A percentile compares a stretch with the other conserved stretches of the same genome.
Evolutionary conservation across 2,329 filamentous ascomycete species (phyloP).

Genomic region (Hymenoscyphus repandus): DNA sequence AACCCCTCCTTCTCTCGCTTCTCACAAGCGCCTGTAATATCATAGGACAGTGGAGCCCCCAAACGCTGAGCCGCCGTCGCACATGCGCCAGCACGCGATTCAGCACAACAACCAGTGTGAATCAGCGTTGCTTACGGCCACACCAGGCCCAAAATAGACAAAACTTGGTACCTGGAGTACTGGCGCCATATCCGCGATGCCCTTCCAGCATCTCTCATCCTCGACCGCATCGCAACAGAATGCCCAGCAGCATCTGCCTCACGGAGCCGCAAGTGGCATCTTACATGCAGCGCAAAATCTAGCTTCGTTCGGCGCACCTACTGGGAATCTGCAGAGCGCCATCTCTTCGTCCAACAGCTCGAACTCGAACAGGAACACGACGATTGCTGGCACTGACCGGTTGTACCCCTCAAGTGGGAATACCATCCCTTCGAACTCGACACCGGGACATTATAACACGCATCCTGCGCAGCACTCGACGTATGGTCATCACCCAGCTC

Average conservation of each 20-base stretch:
- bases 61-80: not conserved
- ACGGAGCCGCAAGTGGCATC: constrained; percentile 23
- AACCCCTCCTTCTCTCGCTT: too few species aligned
- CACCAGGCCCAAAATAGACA: not conserved
- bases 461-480: constrained; percentile 30
- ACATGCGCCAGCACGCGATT: too few species aligned
- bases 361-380: not conserved
- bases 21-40: too few species aligned
- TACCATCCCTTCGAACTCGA: constrained; percentile 23
- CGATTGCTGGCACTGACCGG: constrained; percentile 38
- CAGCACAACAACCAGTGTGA: too few species aligned
- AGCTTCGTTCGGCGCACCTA: constrained; percentile 27
- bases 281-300: constrained; percentile 28
- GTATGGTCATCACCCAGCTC: constrained; percentile 16
- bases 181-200: constrained; percentile 10
- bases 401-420: constrained; percentile 35
- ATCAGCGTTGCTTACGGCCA: too few species aligned
- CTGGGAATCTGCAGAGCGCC: constrained; percentile 20
- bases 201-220: constrained; percentile 18
- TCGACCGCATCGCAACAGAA: constrained; percentile 19
- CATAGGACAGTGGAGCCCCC: too few species aligned
- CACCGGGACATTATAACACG: constrained; percentile 18
- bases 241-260: constrained; percentile 18
- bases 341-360: constrained; percentile 1
- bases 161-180: too few species aligned